These are phyloP conservation scores for Kwoniella shandongensis DNA, from an alignment of 768 basidiomycete species.

Conservation along the genomic window DNA sequence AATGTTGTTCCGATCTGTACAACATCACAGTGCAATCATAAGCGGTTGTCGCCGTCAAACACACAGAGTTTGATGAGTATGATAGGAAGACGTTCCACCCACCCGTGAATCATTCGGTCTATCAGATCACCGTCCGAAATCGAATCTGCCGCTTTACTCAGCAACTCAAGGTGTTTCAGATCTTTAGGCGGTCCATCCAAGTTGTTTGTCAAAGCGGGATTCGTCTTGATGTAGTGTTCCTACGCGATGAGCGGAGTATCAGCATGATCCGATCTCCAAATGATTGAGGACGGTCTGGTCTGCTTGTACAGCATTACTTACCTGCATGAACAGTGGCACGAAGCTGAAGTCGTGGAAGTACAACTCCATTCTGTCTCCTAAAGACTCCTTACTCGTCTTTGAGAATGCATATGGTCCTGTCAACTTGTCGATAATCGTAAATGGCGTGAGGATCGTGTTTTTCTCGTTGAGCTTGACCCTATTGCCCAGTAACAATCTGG, in stretches of 20 bases:
- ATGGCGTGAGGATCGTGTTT: conserved; percentile 84
- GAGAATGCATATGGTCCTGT: conserved; percentile 91
- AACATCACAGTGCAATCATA: not conserved
- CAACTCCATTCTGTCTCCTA: conserved; percentile 88
- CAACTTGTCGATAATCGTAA: conserved; percentile 84
- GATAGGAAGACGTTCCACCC: conserved; percentile 2
- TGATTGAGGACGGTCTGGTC: conserved; percentile 56
- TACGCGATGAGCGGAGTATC: conserved; percentile 42
- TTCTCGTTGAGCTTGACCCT: conserved; percentile 91
- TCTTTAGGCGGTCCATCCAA: conserved; percentile 62
- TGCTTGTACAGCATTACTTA: conserved; percentile 88
- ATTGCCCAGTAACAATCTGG: not conserved
- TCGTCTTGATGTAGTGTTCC: conserved; percentile 93
- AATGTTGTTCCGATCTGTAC: conserved; percentile 83
- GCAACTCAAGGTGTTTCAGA: conserved; percentile 73
- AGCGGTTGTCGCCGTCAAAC: not conserved
- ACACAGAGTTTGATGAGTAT: no score
- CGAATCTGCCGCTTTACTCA: conserved; percentile 84
- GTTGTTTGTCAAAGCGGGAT: conserved; percentile 65
- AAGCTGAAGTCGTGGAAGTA: conserved; percentile 97
- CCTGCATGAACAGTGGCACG: conserved; percentile 92
- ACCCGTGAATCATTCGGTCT: conserved; percentile 92
- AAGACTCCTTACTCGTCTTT: conserved; percentile 70
- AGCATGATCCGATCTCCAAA: not conserved
- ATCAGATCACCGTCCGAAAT: conserved; percentile 94